A percentile compares a stretch with the other conserved stretches of the same genome.
phyloP scores from a whole-genome alignment of 768 basidiomycete genomes.

The Kwoniella bestiolae region DNA sequence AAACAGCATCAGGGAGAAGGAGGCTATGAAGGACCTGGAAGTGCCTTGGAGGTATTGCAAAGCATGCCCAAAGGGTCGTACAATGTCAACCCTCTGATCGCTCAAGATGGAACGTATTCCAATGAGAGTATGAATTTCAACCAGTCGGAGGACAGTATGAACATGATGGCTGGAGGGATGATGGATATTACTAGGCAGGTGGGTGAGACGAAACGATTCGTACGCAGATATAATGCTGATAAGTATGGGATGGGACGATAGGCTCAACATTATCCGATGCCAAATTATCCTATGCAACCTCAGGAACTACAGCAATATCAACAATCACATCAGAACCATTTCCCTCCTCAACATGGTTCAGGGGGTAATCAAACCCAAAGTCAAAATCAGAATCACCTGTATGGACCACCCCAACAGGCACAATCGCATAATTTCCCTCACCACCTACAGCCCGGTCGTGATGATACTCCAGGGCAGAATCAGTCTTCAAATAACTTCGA shows the following conservation, averaged over 20 bases:
- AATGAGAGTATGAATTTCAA: background rate
- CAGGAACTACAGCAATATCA: background rate
- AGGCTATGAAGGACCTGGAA: background rate
- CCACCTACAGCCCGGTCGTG: no score
- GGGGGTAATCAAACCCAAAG: background rate
- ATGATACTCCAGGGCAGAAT: no score
- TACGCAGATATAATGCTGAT: slow-evolving; percentile 4
- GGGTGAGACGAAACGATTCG: background rate
- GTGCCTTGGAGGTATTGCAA: background rate
- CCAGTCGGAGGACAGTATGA: background rate
- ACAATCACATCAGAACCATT: no score
- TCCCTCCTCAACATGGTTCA: background rate
- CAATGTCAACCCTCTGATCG: slow-evolving; percentile 53
- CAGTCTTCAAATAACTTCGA: no score
- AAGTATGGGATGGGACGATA: background rate
- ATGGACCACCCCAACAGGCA: background rate
- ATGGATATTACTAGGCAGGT: slow-evolving; percentile 13
- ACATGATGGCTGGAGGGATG: background rate
- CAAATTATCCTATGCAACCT: background rate
- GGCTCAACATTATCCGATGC: slow-evolving; percentile 10
- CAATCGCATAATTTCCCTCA: background rate
- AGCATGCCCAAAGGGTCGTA: slow-evolving; percentile 5
- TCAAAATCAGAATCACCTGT: background rate
- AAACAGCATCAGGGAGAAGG: no score
- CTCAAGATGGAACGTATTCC: slow-evolving; percentile 8